Base-by-base conservation (phyloP, 768 basidiomycete genomes). In the Erythrobasidium yunnanense region DNA sequence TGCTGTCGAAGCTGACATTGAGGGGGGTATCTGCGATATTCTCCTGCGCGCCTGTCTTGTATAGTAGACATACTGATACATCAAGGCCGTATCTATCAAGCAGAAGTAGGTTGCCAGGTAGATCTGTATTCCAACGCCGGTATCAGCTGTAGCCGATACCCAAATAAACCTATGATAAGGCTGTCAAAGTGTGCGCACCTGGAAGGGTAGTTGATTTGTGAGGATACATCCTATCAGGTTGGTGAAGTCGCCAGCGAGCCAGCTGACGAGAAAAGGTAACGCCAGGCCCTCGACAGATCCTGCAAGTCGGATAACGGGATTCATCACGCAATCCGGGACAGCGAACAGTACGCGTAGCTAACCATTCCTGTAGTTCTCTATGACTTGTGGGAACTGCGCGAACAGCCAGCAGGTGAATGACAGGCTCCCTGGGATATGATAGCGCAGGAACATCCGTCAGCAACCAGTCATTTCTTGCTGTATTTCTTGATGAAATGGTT, bases 101-200 rank as follows among this genome's bases (percentile, higher is more conserved):
- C 87, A 86, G 74, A 96, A 99, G 76, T 99, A 99, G 0, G 81
- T 80, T 1, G 95, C 93, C 49, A 99, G 87, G 75, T 84, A 88
- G 45, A 84, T 93, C 89, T 95, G 63, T 1, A 20, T 32, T 54
- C 2, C 46, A 11, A 6, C 11, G 38, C 11, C n/a, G 11, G n/a
- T 11, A 11, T n/a, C 11, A 42, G 38, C 11, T 20, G 50, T 32
- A 53, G 32, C 42, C 60, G 54, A 25, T 55, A 38, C 20, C 22
- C 17, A 34, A 51, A 65, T 35, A n/a, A 11, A n/a, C 11, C 11
- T 42, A 42, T n/a, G 11, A n/a, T 42, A 42, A 42, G 13, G 0
- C 18, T 5, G 73, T 30, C 50, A 22, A 18, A n/a, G n/a, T n/a
- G n/a, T 42, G 27, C 82, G 71, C 75, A 89, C 90, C 78, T 97